Base-by-base conservation (phyloP, 768 basidiomycete genomes). In the Royoungia palumana region DNA sequence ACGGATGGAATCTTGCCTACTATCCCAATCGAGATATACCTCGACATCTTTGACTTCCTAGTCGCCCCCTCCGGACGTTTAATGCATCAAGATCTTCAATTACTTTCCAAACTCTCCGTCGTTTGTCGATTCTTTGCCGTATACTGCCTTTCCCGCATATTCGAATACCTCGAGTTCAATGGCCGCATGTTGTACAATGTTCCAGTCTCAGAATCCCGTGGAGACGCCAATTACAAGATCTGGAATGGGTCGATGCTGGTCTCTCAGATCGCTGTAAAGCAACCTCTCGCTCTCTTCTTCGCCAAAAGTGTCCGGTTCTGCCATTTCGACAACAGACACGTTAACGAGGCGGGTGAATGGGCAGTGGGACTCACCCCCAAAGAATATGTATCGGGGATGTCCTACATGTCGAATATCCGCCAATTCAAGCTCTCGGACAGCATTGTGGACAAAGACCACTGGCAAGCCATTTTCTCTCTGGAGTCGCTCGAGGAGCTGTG, bases 11-110 rank as follows among this genome's bases (percentile, higher is more conserved):
- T 7, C 6, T 53, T 71, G 14, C 56, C 65, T 2, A 55, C 63
- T 6, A 66, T 79, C 44, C 76, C 76, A 2, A 70, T 66, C 50
- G 77, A 79, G 50, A 62, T 78, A 17, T 77, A 76, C 44, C 50
- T 70, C 5, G 58, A 66, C 44, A 74, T 78, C 16, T 67, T 75
- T 35, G 64, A 63, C n/a, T 57, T 60, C 28, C 32, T 76, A 4
- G 54, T 51, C 28, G 61, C 65, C 20, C 40, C 57, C 0, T 46
- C 57, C n/a, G 44, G 55, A 1, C 47, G 28, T 47, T 52, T 35
- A 9, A 42, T 41, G 9, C 37, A 41, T 4, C 57, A 70, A 17
- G 9, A 51, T 24, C 19, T 47, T 10, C 2, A 5, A 4, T 50
- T n/a, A 14, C 50, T 62, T 28, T 50, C 52, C 25, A 59, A 50